Percentiles rank a stretch among this genome's conserved stretches.
These are phyloP conservation scores for Rugosomyces carneus DNA, from an alignment of 1,284 basidiomycete species.

Conservation along the genomic window DNA sequence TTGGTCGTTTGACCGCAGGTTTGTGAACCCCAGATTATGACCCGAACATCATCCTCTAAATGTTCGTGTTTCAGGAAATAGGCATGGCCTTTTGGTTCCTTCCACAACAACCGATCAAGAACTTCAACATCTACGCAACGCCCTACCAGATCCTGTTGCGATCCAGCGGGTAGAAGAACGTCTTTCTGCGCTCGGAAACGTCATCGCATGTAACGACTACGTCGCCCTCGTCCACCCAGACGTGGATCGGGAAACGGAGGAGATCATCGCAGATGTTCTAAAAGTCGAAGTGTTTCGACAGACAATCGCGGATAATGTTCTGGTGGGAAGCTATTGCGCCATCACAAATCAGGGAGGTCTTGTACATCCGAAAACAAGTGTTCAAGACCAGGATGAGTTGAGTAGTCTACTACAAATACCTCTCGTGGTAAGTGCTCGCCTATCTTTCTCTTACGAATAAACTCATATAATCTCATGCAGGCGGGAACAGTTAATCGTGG, in stretches of 20 bases:
- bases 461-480: conserved; percentile 35
- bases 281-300: conserved; percentile 99
- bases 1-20: conserved; percentile 93
- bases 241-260: conserved; percentile 97
- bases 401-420: conserved; percentile 94
- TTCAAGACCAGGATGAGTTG: conserved; percentile 97
- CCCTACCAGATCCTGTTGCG: conserved; percentile 87
- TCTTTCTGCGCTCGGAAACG: conserved; percentile 94
- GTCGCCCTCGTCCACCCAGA: conserved; percentile 97
- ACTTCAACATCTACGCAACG: conserved; percentile 94
- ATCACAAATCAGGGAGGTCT: conserved; percentile 96
- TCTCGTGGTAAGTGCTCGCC: conserved; percentile 66
- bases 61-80: conserved; percentile 56
- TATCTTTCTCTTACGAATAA: neutral
- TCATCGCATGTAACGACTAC: conserved; percentile 98
- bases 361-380: conserved; percentile 95
- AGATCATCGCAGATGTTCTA: conserved; percentile 98
- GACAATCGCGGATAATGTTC: conserved; percentile 93
- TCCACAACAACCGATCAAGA: conserved; percentile 97
- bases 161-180: conserved; percentile 98
- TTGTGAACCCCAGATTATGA: neutral
- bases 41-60: neutral
- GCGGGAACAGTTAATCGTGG: conserved; percentile 98
- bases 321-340: conserved; percentile 94
- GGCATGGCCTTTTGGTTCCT: conserved; percentile 94